A percentile compares a stretch with the other conserved stretches of the same genome.
Conservation (phyloP, 1,284 basidiomycete species). For the Pseudozyma flocculosa region DNA sequence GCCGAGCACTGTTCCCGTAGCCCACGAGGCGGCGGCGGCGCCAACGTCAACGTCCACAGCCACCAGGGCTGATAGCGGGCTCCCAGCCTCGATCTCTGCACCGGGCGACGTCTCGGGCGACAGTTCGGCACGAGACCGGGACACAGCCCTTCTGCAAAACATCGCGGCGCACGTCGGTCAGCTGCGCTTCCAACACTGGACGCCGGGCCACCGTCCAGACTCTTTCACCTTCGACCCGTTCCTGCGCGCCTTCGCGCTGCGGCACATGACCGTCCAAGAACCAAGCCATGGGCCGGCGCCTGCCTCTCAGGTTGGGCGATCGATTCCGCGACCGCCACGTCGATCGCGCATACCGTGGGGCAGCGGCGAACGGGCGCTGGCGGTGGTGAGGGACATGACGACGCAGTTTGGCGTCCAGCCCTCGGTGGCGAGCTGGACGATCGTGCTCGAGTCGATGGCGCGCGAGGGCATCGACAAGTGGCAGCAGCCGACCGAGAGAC, state of each 20-base stretch:
- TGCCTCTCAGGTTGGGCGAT: no score
- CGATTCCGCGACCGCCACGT: background rate
- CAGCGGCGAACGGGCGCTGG: constrained; percentile 14
- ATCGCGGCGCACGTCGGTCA: background rate
- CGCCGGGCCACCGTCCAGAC: constrained; percentile 17
- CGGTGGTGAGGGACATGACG: constrained; percentile 30
- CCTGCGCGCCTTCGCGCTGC: constrained; percentile 19
- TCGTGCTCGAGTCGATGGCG: constrained; percentile 25
- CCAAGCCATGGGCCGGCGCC: no score
- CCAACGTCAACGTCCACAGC: background rate
- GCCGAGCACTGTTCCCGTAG: background rate
- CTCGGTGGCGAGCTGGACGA: constrained; percentile 26
- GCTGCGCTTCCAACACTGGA: constrained; percentile 19
- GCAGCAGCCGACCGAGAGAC: constrained; percentile 4
- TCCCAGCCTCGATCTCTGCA: no score
- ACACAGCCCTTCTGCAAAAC: no score
- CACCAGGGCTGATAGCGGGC: no score
- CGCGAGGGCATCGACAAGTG: constrained; percentile 17
- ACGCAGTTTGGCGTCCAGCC: constrained; percentile 10
- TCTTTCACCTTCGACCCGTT: constrained; percentile 27
- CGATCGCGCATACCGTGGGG: constrained; percentile 3
- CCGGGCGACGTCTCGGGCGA: no score
- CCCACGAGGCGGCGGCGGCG: no score
- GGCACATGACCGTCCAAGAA: no score
- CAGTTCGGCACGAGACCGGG: no score